Evolutionary conservation across 495 filamentous ascomycete species (phyloP), one percentile per base, ranked within the genome.

Genomic region (Pseudevernia furfuracea): DNA sequence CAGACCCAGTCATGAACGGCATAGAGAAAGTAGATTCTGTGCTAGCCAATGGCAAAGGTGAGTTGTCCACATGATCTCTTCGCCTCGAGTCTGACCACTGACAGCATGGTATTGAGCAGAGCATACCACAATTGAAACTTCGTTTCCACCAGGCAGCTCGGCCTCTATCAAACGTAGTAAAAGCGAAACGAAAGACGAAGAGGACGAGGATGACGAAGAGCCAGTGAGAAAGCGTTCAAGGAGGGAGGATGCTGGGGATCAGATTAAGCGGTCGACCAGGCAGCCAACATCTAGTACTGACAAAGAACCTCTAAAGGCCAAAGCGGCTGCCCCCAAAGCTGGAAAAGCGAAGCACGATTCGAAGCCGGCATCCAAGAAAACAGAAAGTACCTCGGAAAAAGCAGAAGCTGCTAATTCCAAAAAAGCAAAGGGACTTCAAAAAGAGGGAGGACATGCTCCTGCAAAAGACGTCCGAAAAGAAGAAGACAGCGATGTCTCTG

Each of bases 171-270:
- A 71, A 48, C 64, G 64, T 36, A 62, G 48, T 55, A 62, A 64
- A 43, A 64, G 48, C 37, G 62, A 64, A 14, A 25, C 57, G 34
- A 60, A 64, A 48, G 61, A 69, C 4, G 78, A 79, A 0, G 78
- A 75, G 37, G 74, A 71, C n/a, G 74, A 76, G 28, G 74, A 76
- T 34, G 75, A 75, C 21, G 74, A 76, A 19, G 69, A 74, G 57
- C 77, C 75, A n/a, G 78, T 76, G 43, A 69, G 56, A 55, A 84
- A 83, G 32, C 85, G 85, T 15, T 82, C 82, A 58, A 88, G 85
- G 66, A 77, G 87, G 0, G 81, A 80, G 14, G 77, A 73, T 15
- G 79, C 80, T 38, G 58, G 59, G 43, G 39, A 48, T n/a, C 43
- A 65, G 23, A n/a, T 55, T 19, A 37, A 39, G n/a, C 66, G 37